phyloP scores from a whole-genome alignment of 2,329 filamentous ascomycete species.

The Ramichloridium luteum region DNA sequence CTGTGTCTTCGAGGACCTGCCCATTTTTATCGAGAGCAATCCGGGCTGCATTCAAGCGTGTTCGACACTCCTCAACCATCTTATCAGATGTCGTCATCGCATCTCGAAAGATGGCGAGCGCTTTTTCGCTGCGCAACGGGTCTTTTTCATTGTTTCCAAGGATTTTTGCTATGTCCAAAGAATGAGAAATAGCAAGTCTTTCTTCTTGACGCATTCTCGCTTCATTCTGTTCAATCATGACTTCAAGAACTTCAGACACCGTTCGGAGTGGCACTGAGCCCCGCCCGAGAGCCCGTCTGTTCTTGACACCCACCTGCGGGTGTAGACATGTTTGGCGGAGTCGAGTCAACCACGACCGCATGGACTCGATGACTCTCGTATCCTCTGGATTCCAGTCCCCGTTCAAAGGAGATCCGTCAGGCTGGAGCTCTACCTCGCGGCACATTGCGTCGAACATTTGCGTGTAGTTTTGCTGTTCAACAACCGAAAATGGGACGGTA shows the following conservation, averaged over 20 bases:
- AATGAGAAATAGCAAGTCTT: conserved; percentile 52
- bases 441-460: conserved; percentile 66
- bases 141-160: conserved; percentile 58
- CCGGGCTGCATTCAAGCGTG: conserved; percentile 45
- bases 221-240: conserved; percentile 84
- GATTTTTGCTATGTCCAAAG: conserved; percentile 62
- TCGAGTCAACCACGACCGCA: conserved; percentile 67
- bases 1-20: conserved; percentile 22
- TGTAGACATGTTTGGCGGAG: conserved; percentile 77
- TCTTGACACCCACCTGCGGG: conserved; percentile 62
- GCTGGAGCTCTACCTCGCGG: conserved; percentile 52
- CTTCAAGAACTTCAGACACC: conserved; percentile 72
- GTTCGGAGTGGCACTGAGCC: conserved; percentile 61
- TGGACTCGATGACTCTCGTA: conserved; percentile 47
- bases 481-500: conserved; percentile 75
- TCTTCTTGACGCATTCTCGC: conserved; percentile 54
- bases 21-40: conserved; percentile 7
- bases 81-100: conserved; percentile 29
- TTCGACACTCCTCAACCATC: conserved; percentile 52
- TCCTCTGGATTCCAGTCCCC: conserved; percentile 55
- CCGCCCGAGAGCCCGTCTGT: conserved; percentile 49
- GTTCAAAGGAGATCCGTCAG: conserved; percentile 48
- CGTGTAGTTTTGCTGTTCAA: conserved; percentile 83
- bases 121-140: conserved; percentile 44
- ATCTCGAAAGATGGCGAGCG: conserved; percentile 56